These are phyloP conservation scores for Mortierella sp. DNA, from an alignment of 371 early-diverging fungal species.

Conservation along the genomic window DNA sequence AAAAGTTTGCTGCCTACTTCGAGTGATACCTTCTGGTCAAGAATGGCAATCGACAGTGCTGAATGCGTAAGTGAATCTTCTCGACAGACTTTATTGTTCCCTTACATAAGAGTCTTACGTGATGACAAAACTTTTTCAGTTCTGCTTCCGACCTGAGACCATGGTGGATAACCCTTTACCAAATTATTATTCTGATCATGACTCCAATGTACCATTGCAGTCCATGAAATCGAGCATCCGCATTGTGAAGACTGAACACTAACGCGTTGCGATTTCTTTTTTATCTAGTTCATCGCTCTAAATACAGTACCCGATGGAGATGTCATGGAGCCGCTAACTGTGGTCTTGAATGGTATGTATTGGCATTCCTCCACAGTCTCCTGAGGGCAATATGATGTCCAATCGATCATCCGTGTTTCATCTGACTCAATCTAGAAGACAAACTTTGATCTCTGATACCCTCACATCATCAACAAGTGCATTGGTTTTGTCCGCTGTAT, in stretches of 20 bases:
- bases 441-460: constrained; percentile 54
- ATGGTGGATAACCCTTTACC: constrained; percentile 53
- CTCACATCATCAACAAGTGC: neutral
- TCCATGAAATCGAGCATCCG: no score
- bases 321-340: no score
- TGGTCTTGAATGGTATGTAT: no score
- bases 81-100: neutral
- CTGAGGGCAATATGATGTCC: constrained; percentile 54
- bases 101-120: neutral
- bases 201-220: neutral
- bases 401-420: constrained; percentile 58
- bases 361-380: no score
- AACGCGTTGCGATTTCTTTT: neutral
- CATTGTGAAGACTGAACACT: neutral
- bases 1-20: no score
- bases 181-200: constrained; percentile 40
- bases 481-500: no score
- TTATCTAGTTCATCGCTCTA: no score
- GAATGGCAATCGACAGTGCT: no score
- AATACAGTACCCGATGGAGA: no score
- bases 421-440: constrained; percentile 53
- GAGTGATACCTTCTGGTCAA: no score
- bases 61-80: neutral
- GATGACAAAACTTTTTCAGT: constrained; percentile 56
- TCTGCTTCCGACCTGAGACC: constrained; percentile 57